A percentile compares a stretch with the other conserved stretches of the same genome.
Evolutionary conservation across 768 basidiomycete genomes (phyloP).

Genomic region (Podaxis mareebaensis): DNA sequence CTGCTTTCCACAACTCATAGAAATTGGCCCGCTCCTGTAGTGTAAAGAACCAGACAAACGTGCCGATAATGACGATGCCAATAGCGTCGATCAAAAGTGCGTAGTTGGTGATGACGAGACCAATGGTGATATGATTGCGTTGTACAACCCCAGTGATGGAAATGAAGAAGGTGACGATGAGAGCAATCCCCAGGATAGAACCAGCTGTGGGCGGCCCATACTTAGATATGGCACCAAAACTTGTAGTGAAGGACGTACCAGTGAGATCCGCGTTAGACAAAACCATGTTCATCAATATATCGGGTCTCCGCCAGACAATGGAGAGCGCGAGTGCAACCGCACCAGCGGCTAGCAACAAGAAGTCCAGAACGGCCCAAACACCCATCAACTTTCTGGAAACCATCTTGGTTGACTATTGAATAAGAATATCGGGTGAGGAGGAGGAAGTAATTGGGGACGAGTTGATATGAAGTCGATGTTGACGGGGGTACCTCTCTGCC

Average conservation of each 20-base stretch:
- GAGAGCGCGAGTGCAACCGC: constrained; percentile 65
- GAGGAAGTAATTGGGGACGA: constrained; percentile 11
- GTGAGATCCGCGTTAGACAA: constrained; percentile 57
- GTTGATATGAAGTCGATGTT: constrained; percentile 19
- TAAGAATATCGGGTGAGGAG: constrained; percentile 14
- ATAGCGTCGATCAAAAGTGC: constrained; percentile 64
- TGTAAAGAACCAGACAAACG: constrained; percentile 82
- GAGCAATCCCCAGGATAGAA: constrained; percentile 61
- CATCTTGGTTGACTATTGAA: constrained; percentile 45
- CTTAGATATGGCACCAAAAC: background rate
- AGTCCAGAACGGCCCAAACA: constrained; percentile 72
- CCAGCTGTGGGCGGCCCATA: constrained; percentile 52
- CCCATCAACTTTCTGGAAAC: constrained; percentile 70
- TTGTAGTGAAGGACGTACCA: constrained; percentile 40
- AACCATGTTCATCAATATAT: constrained; percentile 75
- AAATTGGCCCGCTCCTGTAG: constrained; percentile 72
- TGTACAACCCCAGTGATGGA: constrained; percentile 74
- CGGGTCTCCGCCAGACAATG: constrained; percentile 66
- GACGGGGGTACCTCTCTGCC: constrained; percentile 41
- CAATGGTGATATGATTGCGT: constrained; percentile 64
- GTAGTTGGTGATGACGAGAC: constrained; percentile 80
- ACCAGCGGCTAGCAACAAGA: constrained; percentile 71
- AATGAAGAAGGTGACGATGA: constrained; percentile 67
- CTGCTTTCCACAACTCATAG: constrained; percentile 52
- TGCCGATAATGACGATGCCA: constrained; percentile 62